Conservation (phyloP, 306 rosid genomes). For the Luffa aegyptiaca region DNA sequence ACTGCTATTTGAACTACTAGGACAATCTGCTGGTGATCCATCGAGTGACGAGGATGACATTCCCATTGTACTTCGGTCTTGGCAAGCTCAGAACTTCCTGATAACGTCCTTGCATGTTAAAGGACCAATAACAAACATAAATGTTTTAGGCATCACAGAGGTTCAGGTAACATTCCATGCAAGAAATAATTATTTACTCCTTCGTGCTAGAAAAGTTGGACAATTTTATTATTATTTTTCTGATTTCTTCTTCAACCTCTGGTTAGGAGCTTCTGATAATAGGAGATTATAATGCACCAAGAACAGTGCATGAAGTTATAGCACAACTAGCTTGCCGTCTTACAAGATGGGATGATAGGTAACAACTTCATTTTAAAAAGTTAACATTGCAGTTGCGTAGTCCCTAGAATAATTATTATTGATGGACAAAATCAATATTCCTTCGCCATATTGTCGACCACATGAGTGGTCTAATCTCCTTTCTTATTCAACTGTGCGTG, state of each 20-base stretch:
- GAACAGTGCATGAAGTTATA: constrained; percentile 86
- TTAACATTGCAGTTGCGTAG: neutral
- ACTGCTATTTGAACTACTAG: constrained; percentile 84
- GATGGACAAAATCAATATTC: neutral
- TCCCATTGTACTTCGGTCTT: constrained; percentile 84
- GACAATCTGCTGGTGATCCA: constrained; percentile 92
- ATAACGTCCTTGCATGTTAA: constrained; percentile 76
- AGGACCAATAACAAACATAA: constrained; percentile 42
- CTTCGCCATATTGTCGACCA: neutral
- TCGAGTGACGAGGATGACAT: constrained; percentile 73
- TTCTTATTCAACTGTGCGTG: neutral
- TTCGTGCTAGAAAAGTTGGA: constrained; percentile 3
- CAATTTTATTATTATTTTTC: neutral
- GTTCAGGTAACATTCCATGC: constrained; percentile 64
- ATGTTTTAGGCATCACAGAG: constrained; percentile 80
- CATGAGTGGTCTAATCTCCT: neutral
- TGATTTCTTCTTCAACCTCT: constrained; percentile 11
- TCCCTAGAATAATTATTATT: neutral
- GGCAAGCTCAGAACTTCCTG: constrained; percentile 91
- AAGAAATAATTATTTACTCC: constrained; percentile 10
- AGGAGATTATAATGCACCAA: constrained; percentile 73
- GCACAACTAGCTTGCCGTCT: constrained; percentile 73
- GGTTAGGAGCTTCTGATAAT: constrained; percentile 71
- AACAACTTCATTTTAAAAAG: constrained; percentile 10
- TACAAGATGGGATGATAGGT: constrained; percentile 98